Percentiles rank a stretch among this genome's conserved stretches.
phyloP scores from a whole-genome alignment of 2,329 filamentous ascomycete species.

The Cordyceps sp. region DNA sequence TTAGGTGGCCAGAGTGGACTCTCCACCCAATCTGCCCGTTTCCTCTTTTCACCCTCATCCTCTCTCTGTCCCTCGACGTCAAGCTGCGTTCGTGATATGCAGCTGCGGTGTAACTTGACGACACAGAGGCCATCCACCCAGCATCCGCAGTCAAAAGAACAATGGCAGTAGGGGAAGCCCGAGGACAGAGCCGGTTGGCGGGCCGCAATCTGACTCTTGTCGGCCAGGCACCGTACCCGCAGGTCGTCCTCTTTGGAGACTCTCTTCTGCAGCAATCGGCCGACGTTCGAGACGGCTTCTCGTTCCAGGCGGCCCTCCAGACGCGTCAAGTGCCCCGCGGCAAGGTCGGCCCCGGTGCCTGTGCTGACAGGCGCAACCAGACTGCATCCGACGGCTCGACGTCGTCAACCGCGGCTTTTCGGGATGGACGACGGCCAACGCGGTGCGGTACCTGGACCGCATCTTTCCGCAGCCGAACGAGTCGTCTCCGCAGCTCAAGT shows the following conservation, averaged over 20 bases:
- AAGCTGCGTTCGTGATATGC: no score
- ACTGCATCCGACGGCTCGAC: slow-evolving; percentile 62
- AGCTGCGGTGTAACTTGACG: no score
- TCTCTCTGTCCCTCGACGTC: no score
- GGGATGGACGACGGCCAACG: slow-evolving; percentile 71
- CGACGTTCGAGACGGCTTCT: slow-evolving; percentile 49
- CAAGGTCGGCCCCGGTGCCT: not conserved
- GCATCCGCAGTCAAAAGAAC: no score
- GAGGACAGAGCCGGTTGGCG: no score
- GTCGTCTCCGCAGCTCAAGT: slow-evolving; percentile 42
- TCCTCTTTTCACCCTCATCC: no score
- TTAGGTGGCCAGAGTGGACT: no score
- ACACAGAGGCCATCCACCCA: no score
- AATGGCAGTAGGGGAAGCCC: no score
- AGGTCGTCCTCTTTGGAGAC: slow-evolving; percentile 77
- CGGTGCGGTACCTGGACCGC: slow-evolving; percentile 48
- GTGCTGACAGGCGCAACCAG: slow-evolving; percentile 22
- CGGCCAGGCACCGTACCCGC: slow-evolving; percentile 46
- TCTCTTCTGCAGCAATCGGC: slow-evolving; percentile 63
- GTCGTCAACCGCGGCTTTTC: slow-evolving; percentile 77
- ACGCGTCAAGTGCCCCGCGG: slow-evolving; percentile 30
- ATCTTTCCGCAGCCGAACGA: slow-evolving; percentile 52
- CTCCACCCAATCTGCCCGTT: no score
- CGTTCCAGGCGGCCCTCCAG: slow-evolving; percentile 56
- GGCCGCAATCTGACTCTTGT: no score